A percentile compares a stretch with the other conserved stretches of the same genome.
Conservation (phyloP, 2,329 filamentous ascomycete species). For the Hypoxylon sp. region DNA sequence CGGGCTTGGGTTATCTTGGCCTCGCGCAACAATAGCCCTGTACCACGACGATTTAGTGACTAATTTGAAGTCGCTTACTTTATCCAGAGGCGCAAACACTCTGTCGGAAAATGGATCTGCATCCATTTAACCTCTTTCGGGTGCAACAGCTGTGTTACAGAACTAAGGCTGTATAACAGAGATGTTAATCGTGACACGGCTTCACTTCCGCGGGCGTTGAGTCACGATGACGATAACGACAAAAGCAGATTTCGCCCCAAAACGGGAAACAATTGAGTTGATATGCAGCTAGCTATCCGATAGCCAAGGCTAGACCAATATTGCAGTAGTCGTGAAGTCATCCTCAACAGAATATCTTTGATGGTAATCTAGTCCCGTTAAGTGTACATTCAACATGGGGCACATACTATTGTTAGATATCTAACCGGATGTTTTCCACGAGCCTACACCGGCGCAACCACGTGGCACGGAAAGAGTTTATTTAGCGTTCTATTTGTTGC, state of each 20-base stretch:
- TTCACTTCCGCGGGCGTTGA: neutral
- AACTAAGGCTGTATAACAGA: neutral
- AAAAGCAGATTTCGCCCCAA: neutral
- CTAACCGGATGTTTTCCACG: neutral
- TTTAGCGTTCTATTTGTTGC: constrained; percentile 8
- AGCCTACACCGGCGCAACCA: neutral
- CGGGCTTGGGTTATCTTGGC: constrained; percentile 12
- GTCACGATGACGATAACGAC: neutral
- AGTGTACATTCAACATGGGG: constrained; percentile 7
- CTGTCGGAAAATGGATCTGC: constrained; percentile 14
- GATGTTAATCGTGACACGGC: constrained; percentile 3
- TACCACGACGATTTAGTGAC: constrained; percentile 17
- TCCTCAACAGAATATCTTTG: neutral
- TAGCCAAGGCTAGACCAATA: neutral
- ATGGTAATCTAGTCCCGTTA: neutral
- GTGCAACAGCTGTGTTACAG: neutral
- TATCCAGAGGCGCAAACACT: constrained; percentile 12
- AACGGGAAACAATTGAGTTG: neutral
- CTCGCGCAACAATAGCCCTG: constrained; percentile 3
- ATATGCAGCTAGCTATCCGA: neutral
- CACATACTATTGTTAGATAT: neutral
- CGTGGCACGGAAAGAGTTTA: neutral
- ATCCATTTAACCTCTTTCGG: constrained; percentile 30
- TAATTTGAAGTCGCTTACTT: constrained; percentile 1
- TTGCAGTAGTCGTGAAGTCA: neutral